Base-by-base conservation (phyloP, 1,284 basidiomycete genomes). In the Schizophyllum commune region DNA sequence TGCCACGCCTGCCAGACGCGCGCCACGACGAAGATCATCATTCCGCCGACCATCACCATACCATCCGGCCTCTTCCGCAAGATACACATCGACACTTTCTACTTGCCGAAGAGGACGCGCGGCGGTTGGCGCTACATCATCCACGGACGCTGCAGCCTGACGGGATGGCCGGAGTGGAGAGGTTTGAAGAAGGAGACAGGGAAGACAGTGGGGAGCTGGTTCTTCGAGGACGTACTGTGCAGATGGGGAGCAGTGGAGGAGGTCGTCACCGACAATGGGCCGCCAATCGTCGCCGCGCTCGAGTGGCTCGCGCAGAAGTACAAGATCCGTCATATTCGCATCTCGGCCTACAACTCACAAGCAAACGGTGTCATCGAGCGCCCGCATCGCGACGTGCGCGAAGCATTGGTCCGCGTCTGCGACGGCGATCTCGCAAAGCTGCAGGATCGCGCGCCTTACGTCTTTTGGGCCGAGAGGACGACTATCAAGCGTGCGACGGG, bases 261-360 rank as follows among this genome's bases (percentile, higher is more conserved):
- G 56, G 67, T 74, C 2, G 64, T 73, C 1, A 70, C 68, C 2
- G 71, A 73, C 58, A 78, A 77, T 59, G 73, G 75, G 0, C 22
- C 68, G 1, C 62, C 72, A 0, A 74, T 77, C 20, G 55, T 78
- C 0, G 67, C 66, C 20, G 79, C 76, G 0, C 32, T 74, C 1
- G 65, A 69, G 0, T 62, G 69, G 17, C 68, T 81, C 0, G 62
- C 63, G 0, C 61, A 71, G 6, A 64, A 68, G 1, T 81, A 78
- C 58, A 55, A 68, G 1, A 73, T 82, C 11, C 52, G 62, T 0
- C 73, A 79, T 39, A 79, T 82, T 33, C 57, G 69, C 0, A 79
- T 82, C 8, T 77, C 74, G 0, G 69, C 69, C 0, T 82, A 82
- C 62, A 82, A 82, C 60, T 80, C 76, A 0, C 69, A 68, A 3